phyloP scores from a whole-genome alignment of 2,329 filamentous ascomycete genomes.

The Emydomyces testavorans region DNA sequence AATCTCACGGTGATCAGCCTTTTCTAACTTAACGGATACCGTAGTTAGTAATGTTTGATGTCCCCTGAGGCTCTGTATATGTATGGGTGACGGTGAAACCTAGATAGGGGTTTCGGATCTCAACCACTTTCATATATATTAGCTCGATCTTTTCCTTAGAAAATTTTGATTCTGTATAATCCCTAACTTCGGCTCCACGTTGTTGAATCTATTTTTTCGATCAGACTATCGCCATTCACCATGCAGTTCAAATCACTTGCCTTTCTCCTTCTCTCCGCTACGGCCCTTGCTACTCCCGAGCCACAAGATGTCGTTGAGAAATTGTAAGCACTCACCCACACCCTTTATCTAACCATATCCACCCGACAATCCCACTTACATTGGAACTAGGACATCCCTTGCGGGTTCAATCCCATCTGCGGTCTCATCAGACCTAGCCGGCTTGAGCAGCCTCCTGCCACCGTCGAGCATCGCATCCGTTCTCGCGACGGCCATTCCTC shows the following conservation, averaged over 20 bases:
- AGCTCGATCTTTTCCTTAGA: background rate
- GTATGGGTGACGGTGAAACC: too few relatives aligned
- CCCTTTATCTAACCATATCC: background rate
- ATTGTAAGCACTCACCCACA: conserved; percentile 1
- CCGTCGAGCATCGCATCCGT: conserved; percentile 7
- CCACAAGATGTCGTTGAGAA: conserved; percentile 11
- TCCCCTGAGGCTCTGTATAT: too few relatives aligned
- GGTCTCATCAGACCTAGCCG: background rate
- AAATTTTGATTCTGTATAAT: too few relatives aligned
- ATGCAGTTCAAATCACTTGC: conserved; percentile 22
- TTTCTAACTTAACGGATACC: too few relatives aligned
- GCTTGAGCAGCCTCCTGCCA: conserved; percentile 10
- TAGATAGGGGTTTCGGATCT: too few relatives aligned
- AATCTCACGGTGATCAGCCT: too few relatives aligned
- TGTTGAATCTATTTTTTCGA: too few relatives aligned
- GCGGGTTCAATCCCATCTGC: background rate
- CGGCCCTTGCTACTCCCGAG: conserved; percentile 17
- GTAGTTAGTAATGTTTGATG: too few relatives aligned
- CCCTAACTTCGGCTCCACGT: too few relatives aligned
- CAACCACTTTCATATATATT: background rate
- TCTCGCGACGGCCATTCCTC: conserved; percentile 12
- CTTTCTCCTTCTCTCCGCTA: conserved; percentile 19
- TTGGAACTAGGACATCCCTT: background rate
- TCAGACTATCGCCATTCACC: conserved; percentile 8
- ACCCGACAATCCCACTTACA: background rate